These are phyloP conservation scores for Didymellaceae sp. DNA, from an alignment of 2,329 filamentous ascomycete genomes.

Conservation along the genomic window DNA sequence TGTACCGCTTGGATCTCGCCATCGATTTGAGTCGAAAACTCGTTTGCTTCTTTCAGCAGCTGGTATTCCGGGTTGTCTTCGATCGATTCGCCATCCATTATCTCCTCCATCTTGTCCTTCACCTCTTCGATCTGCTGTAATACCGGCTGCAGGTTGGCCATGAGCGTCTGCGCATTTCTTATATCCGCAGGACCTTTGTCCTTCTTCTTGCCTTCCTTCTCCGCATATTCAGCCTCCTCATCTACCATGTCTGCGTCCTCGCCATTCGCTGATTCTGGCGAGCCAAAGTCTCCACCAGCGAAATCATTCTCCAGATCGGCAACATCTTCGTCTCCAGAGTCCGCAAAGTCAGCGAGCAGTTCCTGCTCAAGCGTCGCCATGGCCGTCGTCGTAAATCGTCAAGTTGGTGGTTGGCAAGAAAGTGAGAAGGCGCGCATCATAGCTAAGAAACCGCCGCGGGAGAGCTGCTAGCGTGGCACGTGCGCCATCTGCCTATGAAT, in stretches of 20 bases:
- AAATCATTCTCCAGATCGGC: conserved; percentile 46
- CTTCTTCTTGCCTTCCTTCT: conserved; percentile 68
- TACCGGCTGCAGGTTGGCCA: conserved; percentile 81
- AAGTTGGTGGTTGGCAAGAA: conserved; percentile 6
- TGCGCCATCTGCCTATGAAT: conserved; percentile 16
- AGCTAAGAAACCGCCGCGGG: conserved; percentile 19
- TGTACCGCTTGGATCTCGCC: conserved; percentile 92
- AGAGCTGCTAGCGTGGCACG: conserved; percentile 17
- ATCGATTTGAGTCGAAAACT: conserved; percentile 88
- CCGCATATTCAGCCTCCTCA: conserved; percentile 62
- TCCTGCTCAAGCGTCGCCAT: conserved; percentile 93
- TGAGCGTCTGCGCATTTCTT: conserved; percentile 77
- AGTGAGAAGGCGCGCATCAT: conserved; percentile 14
- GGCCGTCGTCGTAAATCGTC: conserved; percentile 8
- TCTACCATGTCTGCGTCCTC: conserved; percentile 67
- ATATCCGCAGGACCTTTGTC: conserved; percentile 74
- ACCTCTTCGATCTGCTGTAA: conserved; percentile 65
- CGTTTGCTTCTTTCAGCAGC: conserved; percentile 86
- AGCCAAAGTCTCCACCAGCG: conserved; percentile 40
- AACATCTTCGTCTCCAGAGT: conserved; percentile 69
- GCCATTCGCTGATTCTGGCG: conserved; percentile 57
- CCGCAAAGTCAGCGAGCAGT: conserved; percentile 88
- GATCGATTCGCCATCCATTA: conserved; percentile 74
- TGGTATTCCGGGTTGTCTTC: conserved; percentile 93
- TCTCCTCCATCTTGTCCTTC: conserved; percentile 72